Conservation (phyloP, 1,139 yeast species). For the Geotrichum klebahnii region DNA sequence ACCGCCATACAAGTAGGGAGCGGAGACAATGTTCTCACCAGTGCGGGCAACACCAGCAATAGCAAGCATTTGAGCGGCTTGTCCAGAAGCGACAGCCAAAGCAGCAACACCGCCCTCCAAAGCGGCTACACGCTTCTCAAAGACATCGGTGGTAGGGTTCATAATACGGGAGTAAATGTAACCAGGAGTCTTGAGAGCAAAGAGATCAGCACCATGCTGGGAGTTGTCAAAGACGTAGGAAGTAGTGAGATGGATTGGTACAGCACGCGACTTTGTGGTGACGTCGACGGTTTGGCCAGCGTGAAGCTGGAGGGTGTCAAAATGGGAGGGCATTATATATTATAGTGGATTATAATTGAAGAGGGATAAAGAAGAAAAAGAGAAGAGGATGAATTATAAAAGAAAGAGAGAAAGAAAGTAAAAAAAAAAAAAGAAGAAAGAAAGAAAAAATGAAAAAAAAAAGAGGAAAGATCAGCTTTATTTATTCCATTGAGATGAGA, state of each 20-base stretch:
- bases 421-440: slow-evolving; percentile 3
- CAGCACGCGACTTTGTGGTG: slow-evolving; percentile 69
- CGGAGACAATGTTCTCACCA: slow-evolving; percentile 85
- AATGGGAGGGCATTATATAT: slow-evolving; percentile 51
- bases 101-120: slow-evolving; percentile 92
- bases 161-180: slow-evolving; percentile 82
- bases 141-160: slow-evolving; percentile 89
- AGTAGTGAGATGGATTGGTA: slow-evolving; percentile 67
- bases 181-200: slow-evolving; percentile 78
- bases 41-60: slow-evolving; percentile 76
- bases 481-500: background rate
- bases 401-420: slow-evolving; percentile 2
- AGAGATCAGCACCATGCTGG: slow-evolving; percentile 85
- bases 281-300: slow-evolving; percentile 76
- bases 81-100: slow-evolving; percentile 88
- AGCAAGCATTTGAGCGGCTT: slow-evolving; percentile 89
- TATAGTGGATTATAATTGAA: background rate
- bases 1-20: slow-evolving; percentile 92
- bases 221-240: slow-evolving; percentile 86
- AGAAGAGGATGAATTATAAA: too few relatives aligned
- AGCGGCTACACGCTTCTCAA: slow-evolving; percentile 88
- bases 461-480: too few relatives aligned
- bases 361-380: background rate
- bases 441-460: slow-evolving; percentile 1
- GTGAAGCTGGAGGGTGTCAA: slow-evolving; percentile 89